Evolutionary conservation across 2,329 filamentous ascomycete genomes (phyloP).

Genomic region (Davidsoniella neocaledoniae): DNA sequence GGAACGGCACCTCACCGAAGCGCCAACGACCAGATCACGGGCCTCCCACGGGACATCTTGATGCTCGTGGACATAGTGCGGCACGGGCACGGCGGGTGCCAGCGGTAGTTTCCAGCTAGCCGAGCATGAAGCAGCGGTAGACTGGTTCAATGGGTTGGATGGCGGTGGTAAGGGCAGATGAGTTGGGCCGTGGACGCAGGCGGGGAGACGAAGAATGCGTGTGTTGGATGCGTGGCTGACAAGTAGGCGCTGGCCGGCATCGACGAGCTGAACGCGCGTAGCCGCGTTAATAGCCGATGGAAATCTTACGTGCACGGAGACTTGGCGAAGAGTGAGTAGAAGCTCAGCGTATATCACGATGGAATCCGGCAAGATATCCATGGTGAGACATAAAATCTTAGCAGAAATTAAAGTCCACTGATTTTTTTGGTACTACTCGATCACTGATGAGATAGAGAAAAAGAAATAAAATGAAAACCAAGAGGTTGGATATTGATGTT

Average conservation of each 20-base stretch:
- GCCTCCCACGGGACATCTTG: slow-evolving; percentile 40
- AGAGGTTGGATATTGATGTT: too few relatives aligned
- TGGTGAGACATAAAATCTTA: too few relatives aligned
- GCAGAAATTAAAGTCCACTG: too few relatives aligned
- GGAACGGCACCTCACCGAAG: slow-evolving; percentile 26
- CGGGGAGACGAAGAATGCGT: slow-evolving; percentile 26
- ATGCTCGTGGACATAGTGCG: slow-evolving; percentile 19
- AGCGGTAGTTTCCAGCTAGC: slow-evolving; percentile 40
- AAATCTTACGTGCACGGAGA: slow-evolving; percentile 40
- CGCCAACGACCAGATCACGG: slow-evolving; percentile 25
- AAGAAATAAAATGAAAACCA: too few relatives aligned
- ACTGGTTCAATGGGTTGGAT: neutral
- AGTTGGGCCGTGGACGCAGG: slow-evolving; percentile 19
- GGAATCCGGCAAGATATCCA: neutral
- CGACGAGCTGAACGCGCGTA: slow-evolving; percentile 28
- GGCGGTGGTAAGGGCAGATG: slow-evolving; percentile 18
- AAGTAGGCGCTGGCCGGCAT: slow-evolving; percentile 28
- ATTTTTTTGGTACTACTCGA: too few relatives aligned
- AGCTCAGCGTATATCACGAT: slow-evolving; percentile 45
- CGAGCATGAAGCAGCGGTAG: slow-evolving; percentile 18
- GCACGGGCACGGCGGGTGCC: slow-evolving; percentile 15
- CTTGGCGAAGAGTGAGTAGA: slow-evolving; percentile 45
- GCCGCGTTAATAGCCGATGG: slow-evolving; percentile 25
- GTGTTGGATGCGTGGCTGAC: slow-evolving; percentile 29
- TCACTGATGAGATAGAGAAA: too few relatives aligned